phyloP scores from a whole-genome alignment of 768 basidiomycete genomes.

The Agaricus blazei region DNA sequence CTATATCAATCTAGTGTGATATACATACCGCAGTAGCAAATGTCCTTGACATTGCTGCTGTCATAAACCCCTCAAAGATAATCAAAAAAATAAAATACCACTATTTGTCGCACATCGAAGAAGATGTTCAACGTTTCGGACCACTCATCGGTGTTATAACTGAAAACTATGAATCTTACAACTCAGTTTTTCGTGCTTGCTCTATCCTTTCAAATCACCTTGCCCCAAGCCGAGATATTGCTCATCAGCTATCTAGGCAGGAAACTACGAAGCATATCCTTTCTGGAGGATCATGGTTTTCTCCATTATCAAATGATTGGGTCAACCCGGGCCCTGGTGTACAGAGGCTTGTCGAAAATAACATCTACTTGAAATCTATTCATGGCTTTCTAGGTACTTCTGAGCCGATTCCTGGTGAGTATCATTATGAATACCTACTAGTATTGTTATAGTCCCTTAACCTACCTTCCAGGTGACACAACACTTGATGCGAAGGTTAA shows the following conservation, averaged over 20 bases:
- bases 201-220: slow-evolving; percentile 37
- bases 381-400: no score
- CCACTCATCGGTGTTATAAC: slow-evolving; percentile 28
- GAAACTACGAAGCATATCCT: slow-evolving; percentile 26
- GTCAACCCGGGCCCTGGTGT: slow-evolving; percentile 14
- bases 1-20: slow-evolving; percentile 17
- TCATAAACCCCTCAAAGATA: slow-evolving; percentile 28
- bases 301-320: slow-evolving; percentile 9
- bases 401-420: no score
- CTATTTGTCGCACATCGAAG: slow-evolving; percentile 25
- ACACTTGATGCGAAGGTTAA: no score
- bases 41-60: slow-evolving; percentile 28
- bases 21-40: slow-evolving; percentile 25
- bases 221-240: slow-evolving; percentile 38
- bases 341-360: slow-evolving; percentile 10
- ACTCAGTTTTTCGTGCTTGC: slow-evolving; percentile 35
- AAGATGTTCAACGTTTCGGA: slow-evolving; percentile 29
- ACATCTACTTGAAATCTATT: no score
- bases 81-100: slow-evolving; percentile 16
- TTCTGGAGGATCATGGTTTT: slow-evolving; percentile 19
- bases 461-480: no score
- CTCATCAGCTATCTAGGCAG: slow-evolving; percentile 22
- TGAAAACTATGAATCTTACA: slow-evolving; percentile 35
- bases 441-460: no score
- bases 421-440: no score